Percentiles rank a stretch among this genome's conserved stretches.
Conservation (phyloP, 2,329 filamentous ascomycete genomes). For the Apiospora hydei region DNA sequence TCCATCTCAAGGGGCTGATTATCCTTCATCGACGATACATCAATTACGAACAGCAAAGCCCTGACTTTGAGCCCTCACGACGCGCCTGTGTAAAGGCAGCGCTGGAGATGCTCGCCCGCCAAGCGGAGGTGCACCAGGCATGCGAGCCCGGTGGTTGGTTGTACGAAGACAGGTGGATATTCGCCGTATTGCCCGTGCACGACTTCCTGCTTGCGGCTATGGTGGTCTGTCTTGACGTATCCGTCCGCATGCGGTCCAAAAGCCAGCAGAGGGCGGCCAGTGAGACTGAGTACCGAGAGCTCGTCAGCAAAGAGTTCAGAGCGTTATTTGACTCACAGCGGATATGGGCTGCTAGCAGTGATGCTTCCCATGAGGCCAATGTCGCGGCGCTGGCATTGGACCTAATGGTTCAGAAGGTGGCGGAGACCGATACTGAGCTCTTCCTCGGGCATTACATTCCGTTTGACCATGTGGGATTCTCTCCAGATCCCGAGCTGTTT, state of each 20-base stretch:
- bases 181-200: constrained; percentile 52
- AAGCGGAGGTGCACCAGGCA: constrained; percentile 42
- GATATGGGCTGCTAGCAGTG: constrained; percentile 33
- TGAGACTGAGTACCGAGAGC: constrained; percentile 18
- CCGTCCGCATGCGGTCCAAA: constrained; percentile 32
- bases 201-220: constrained; percentile 60
- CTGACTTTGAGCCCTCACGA: constrained; percentile 31
- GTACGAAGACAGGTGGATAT: constrained; percentile 52
- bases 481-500: not conserved
- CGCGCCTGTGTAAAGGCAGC: constrained; percentile 39
- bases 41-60: constrained; percentile 30
- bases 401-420: constrained; percentile 30
- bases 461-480: not conserved
- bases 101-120: constrained; percentile 36
- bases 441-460: not conserved
- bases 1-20: constrained; percentile 42
- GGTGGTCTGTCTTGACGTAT: constrained; percentile 53
- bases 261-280: not conserved
- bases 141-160: constrained; percentile 52
- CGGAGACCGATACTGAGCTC: constrained; percentile 24
- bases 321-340: constrained; percentile 32
- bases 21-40: constrained; percentile 43
- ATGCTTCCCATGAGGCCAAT: constrained; percentile 32
- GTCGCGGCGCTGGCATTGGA: constrained; percentile 33
- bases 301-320: constrained; percentile 24